Percentiles rank a stretch among this genome's conserved stretches.
Conservation (phyloP, 2,329 filamentous ascomycete genomes). For the Penicillium sp. region DNA sequence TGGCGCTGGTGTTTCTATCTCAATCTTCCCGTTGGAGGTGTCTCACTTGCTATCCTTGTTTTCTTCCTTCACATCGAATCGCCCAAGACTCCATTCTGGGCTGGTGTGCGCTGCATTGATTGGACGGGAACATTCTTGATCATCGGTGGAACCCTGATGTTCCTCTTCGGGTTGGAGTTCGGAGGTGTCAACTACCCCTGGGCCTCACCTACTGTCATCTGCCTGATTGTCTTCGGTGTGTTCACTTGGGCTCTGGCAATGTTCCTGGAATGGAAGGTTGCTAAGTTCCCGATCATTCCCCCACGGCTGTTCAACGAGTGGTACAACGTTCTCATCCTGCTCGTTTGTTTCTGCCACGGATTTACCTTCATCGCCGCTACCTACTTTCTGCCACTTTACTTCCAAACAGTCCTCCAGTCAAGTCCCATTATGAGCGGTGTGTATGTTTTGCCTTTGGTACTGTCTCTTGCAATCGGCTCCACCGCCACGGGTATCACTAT, state of each 20-base stretch:
- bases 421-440: conserved; percentile 70
- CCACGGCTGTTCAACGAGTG: conserved; percentile 64
- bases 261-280: conserved; percentile 69
- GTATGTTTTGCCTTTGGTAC: conserved; percentile 68
- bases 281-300: conserved; percentile 76
- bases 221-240: conserved; percentile 71
- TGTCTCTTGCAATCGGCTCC: conserved; percentile 65
- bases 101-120: conserved; percentile 61
- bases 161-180: conserved; percentile 81
- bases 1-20: conserved; percentile 64
- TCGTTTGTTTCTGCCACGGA: conserved; percentile 69
- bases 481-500: conserved; percentile 64
- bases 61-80: conserved; percentile 62
- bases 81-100: conserved; percentile 57
- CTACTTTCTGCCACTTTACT: conserved; percentile 84
- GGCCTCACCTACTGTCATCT: conserved; percentile 71
- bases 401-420: conserved; percentile 70
- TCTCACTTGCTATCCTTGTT: conserved; percentile 58
- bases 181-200: conserved; percentile 75
- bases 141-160: conserved; percentile 77
- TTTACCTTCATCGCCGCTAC: conserved; percentile 73
- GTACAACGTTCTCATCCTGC: conserved; percentile 65
- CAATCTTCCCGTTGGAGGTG: conserved; percentile 61
- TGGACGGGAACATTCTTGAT: conserved; percentile 64
- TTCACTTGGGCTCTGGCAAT: conserved; percentile 64